These are phyloP conservation scores for Notholithocarpus densiflorus DNA, from an alignment of 306 rosid genomes.

Conservation along the genomic window DNA sequence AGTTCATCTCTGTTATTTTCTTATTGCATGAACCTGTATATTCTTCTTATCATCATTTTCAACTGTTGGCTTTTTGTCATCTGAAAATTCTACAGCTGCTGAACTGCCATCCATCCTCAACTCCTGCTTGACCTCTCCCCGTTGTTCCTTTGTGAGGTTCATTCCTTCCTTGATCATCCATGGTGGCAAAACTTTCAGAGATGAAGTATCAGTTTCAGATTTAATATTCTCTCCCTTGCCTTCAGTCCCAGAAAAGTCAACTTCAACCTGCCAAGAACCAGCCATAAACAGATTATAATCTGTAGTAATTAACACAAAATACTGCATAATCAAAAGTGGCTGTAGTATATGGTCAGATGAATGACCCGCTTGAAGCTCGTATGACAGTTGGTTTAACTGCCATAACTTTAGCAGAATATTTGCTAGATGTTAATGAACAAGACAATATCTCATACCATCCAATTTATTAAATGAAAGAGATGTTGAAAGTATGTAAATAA, in stretches of 20 bases:
- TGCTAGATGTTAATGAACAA: constrained; percentile 18
- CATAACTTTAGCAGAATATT: constrained; percentile 8
- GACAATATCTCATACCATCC: neutral
- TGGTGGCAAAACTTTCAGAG: constrained; percentile 83
- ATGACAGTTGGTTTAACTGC: constrained; percentile 11
- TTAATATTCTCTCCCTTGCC: constrained; percentile 59
- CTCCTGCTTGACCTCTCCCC: constrained; percentile 77
- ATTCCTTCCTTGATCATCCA: constrained; percentile 96
- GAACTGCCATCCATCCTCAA: constrained; percentile 62
- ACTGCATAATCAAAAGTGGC: neutral
- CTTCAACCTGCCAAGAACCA: constrained; percentile 64
- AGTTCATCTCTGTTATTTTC: neutral
- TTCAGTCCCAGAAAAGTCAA: constrained; percentile 70
- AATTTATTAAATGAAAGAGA: neutral
- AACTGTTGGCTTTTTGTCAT: constrained; percentile 60
- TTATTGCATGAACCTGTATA: constrained; percentile 49
- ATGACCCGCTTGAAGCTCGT: neutral
- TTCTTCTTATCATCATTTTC: constrained; percentile 48
- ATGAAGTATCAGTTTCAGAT: constrained; percentile 53
- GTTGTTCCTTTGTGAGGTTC: constrained; percentile 91
- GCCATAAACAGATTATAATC: constrained; percentile 9
- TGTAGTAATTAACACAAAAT: neutral
- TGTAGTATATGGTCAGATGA: neutral
- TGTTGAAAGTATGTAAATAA: neutral
- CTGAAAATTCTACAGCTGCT: constrained; percentile 43